Conservation (phyloP, 2,329 filamentous ascomycete genomes). For the Lecanicillium sp. region DNA sequence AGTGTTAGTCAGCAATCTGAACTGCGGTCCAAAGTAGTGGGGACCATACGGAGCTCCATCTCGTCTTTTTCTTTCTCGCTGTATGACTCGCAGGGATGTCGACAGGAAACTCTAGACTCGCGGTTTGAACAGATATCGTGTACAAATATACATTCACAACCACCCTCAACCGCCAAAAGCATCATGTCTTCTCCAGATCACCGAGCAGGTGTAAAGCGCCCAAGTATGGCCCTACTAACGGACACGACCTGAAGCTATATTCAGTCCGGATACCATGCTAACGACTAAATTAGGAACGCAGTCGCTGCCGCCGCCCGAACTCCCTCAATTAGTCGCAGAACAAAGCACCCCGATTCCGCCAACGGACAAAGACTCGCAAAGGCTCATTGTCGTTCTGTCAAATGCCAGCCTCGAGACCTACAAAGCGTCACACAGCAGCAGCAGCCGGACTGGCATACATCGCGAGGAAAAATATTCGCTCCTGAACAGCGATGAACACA, state of each 20-base stretch:
- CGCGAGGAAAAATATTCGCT: slow-evolving; percentile 95
- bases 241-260: neutral
- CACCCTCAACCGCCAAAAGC: neutral
- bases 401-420: slow-evolving; percentile 98
- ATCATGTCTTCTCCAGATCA: slow-evolving; percentile 36
- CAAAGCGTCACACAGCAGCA: slow-evolving; percentile 74
- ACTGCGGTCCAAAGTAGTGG: neutral
- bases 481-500: slow-evolving; percentile 98
- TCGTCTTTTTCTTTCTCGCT: slow-evolving; percentile 4
- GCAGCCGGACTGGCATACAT: slow-evolving; percentile 54
- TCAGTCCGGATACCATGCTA: neutral
- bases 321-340: slow-evolving; percentile 89
- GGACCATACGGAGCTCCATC: neutral
- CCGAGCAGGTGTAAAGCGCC: slow-evolving; percentile 37
- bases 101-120: neutral
- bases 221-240: slow-evolving; percentile 30
- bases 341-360: slow-evolving; percentile 79
- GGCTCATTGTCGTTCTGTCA: slow-evolving; percentile 91
- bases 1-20: slow-evolving; percentile 7
- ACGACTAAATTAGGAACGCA: slow-evolving; percentile 63
- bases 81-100: neutral
- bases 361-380: slow-evolving; percentile 83
- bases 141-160: too few relatives aligned
- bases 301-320: slow-evolving; percentile 83
- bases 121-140: too few relatives aligned